phyloP scores from a whole-genome alignment of 495 filamentous ascomycete genomes.

The Hypoxylon perforatum region DNA sequence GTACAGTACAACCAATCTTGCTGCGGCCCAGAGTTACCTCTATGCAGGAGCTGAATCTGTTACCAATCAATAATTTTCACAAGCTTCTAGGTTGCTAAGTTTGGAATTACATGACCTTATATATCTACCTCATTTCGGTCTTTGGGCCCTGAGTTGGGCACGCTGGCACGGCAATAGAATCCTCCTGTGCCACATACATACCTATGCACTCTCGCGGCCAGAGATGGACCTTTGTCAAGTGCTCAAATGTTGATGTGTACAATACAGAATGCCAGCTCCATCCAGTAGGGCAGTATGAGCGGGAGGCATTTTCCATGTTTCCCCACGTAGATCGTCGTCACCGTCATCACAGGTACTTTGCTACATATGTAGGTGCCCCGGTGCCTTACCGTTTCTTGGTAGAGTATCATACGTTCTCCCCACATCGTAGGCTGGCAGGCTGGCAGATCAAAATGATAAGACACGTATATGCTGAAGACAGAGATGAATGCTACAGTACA shows the following conservation, averaged over 20 bases:
- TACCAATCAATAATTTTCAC: not conserved
- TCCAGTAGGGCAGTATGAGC: not conserved
- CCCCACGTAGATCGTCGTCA: constrained; percentile 6
- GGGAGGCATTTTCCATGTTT: constrained; percentile 1
- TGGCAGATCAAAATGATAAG: not conserved
- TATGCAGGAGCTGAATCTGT: not conserved
- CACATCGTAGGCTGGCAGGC: not conserved
- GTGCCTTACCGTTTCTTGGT: constrained; percentile 1
- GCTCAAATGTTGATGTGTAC: not conserved
- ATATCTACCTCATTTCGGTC: too few relatives aligned
- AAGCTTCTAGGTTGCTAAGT: not conserved
- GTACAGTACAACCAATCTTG: constrained; percentile 5
- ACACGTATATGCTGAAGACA: constrained; percentile 15
- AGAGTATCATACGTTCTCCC: not conserved
- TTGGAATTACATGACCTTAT: not conserved
- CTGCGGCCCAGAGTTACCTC: not conserved
- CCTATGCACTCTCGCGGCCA: too few relatives aligned
- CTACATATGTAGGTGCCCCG: too few relatives aligned
- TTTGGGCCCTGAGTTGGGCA: too few relatives aligned
- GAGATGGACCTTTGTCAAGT: not conserved
- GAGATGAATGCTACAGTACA: constrained; percentile 20
- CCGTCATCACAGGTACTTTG: constrained; percentile 4
- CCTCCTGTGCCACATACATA: constrained; percentile 2
- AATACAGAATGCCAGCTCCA: not conserved
- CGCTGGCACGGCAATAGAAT: not conserved